Evolutionary conservation across 177 flowering plant genomes (phyloP).

Genomic region (Viscum album): DNA sequence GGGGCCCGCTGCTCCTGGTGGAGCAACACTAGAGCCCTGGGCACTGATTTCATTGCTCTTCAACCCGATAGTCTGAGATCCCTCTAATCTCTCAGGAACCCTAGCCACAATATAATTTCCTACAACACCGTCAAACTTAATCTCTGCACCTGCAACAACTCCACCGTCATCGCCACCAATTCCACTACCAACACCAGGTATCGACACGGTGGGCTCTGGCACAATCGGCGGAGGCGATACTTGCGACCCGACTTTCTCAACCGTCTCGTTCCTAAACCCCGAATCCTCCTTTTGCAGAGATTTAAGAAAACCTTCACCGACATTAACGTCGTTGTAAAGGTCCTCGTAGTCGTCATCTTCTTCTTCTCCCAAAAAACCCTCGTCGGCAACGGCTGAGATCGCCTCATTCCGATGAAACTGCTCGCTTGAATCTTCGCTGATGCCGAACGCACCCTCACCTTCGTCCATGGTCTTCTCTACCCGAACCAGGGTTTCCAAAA

Average conservation of each 20-base stretch:
- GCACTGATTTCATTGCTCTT: conserved; percentile 25
- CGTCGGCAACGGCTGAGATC: conserved; percentile 76
- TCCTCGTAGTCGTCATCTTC: conserved; percentile 85
- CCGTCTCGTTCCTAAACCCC: conserved; percentile 24
- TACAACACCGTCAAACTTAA: conserved; percentile 17
- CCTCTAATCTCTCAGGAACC: conserved; percentile 22
- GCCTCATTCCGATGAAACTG: conserved; percentile 72
- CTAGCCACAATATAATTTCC: conserved; percentile 17
- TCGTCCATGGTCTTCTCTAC: conserved; percentile 26
- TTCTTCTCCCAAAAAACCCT: conserved; percentile 59
- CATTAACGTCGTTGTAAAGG: conserved; percentile 82
- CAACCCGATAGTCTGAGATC: conserved; percentile 31
- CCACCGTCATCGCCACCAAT: conserved; percentile 10
- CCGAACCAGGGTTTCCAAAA: neutral
- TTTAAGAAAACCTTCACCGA: conserved; percentile 71
- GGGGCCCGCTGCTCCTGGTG: conserved; percentile 7
- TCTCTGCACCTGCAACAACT: neutral
- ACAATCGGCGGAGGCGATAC: neutral
- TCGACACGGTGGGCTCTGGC: conserved; percentile 14
- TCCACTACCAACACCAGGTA: conserved; percentile 22
- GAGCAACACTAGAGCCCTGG: conserved; percentile 14
- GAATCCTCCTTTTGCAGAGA: conserved; percentile 40
- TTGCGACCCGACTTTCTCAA: conserved; percentile 13
- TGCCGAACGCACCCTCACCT: neutral
- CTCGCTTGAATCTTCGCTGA: conserved; percentile 30